Evolutionary conservation across 1,284 basidiomycete genomes (phyloP).

Genomic region (Sanghuangporus baumii): DNA sequence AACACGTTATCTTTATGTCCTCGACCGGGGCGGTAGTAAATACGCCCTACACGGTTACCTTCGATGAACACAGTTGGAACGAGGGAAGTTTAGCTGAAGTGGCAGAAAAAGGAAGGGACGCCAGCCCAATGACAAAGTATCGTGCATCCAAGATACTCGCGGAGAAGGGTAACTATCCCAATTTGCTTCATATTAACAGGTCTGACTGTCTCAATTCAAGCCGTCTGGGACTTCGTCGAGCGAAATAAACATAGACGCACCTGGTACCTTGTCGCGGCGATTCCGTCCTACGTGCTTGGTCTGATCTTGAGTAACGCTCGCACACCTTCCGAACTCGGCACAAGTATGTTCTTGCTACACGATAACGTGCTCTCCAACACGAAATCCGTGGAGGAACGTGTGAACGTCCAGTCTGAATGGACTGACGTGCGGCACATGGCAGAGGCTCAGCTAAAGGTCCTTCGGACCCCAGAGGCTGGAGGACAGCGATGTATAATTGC

Average conservation of each 20-base stretch:
- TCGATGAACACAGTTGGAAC: conserved; percentile 8
- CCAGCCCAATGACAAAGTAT: neutral
- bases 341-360: neutral
- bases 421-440: conserved; percentile 42
- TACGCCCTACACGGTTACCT: neutral
- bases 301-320: conserved; percentile 30
- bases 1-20: neutral
- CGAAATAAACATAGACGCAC: conserved; percentile 40
- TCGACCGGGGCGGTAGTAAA: neutral
- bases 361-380: neutral
- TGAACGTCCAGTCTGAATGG: conserved; percentile 29
- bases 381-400: conserved; percentile 17
- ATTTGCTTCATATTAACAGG: conserved; percentile 7
- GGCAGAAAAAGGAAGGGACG: neutral
- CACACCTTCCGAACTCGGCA: neutral
- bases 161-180: neutral
- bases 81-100: neutral
- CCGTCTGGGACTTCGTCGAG: conserved; percentile 54
- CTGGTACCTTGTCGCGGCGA: conserved; percentile 53
- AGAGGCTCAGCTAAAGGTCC: conserved; percentile 37
- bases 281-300: conserved; percentile 46
- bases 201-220: neutral
- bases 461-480: conserved; percentile 33
- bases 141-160: conserved; percentile 1
- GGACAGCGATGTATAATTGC: conserved; percentile 38